These are phyloP conservation scores for Chlamydomonas schloesseri DNA, from an alignment of 139 green algal genomes.

Conservation along the genomic window DNA sequence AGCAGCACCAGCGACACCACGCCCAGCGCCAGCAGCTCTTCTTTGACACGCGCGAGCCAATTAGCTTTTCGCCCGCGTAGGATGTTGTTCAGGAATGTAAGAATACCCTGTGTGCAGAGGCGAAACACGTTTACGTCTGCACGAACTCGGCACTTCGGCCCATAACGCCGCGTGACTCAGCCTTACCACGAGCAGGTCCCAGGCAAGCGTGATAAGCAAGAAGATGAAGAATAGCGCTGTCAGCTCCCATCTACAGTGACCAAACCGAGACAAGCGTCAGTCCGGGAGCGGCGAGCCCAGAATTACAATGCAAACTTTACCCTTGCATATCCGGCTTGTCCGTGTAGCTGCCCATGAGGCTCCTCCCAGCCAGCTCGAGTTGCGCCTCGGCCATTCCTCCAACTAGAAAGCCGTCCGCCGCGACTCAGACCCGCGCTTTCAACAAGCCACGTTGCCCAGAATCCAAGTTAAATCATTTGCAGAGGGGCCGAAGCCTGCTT, in stretches of 20 bases:
- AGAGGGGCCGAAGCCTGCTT: no score
- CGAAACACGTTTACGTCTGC: background rate
- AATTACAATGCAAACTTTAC: background rate
- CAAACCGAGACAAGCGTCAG: background rate
- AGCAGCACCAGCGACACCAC: constrained; percentile 48
- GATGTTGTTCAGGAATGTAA: constrained; percentile 50
- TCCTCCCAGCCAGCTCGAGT: no score
- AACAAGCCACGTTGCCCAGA: no score
- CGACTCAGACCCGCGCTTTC: no score
- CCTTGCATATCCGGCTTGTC: background rate
- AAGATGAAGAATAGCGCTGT: constrained; percentile 35
- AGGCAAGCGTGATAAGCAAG: constrained; percentile 28
- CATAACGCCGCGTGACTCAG: background rate
- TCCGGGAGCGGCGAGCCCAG: background rate
- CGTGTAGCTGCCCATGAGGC: no score
- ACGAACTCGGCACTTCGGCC: background rate
- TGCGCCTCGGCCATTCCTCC: no score
- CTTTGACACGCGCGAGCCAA: constrained; percentile 46
- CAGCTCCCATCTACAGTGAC: constrained; percentile 21
- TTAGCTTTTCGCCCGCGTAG: constrained; percentile 35
- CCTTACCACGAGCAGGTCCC: constrained; percentile 31
- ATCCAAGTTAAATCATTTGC: no score
- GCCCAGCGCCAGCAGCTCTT: constrained; percentile 50
- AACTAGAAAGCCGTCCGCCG: no score
- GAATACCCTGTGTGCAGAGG: background rate